A percentile compares a stretch with the other conserved stretches of the same genome.
Conservation (phyloP, 2,329 filamentous ascomycete species). For the Neopestalotiopsis sp. region DNA sequence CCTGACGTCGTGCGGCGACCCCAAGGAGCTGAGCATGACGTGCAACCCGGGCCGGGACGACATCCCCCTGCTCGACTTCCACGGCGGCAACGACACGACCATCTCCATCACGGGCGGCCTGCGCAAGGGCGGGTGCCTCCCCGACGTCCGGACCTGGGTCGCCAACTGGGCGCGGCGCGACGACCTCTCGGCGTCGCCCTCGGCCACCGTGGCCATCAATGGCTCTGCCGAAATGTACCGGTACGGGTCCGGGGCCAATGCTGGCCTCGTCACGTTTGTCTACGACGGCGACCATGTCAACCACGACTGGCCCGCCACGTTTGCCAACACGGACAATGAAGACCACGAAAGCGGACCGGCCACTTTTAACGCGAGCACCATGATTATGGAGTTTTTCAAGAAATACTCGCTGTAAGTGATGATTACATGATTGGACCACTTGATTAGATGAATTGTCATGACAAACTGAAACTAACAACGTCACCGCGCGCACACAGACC, state of each 20-base stretch:
- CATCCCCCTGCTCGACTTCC: conserved; percentile 54
- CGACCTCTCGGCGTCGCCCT: conserved; percentile 19
- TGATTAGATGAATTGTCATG: no score
- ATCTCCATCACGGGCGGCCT: conserved; percentile 50
- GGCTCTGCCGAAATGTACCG: conserved; percentile 19
- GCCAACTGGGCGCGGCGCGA: conserved; percentile 43
- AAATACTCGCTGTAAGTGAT: conserved; percentile 19
- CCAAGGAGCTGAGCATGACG: conserved; percentile 38
- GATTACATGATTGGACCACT: neutral
- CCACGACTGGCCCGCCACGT: conserved; percentile 33
- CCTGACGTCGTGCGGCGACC: conserved; percentile 29
- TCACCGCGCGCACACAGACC: neutral
- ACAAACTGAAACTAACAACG: neutral
- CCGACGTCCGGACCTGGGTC: conserved; percentile 46
- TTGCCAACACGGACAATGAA: conserved; percentile 28
- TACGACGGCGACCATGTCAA: conserved; percentile 32
- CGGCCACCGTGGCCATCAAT: conserved; percentile 21
- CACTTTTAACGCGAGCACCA: conserved; percentile 31
- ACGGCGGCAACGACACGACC: conserved; percentile 52
- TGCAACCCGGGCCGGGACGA: conserved; percentile 41
- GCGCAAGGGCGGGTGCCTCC: conserved; percentile 47
- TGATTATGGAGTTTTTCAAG: conserved; percentile 33
- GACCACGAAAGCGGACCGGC: conserved; percentile 23
- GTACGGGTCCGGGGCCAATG: conserved; percentile 21
- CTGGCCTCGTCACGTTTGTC: conserved; percentile 28